These are phyloP conservation scores for Stygiomarasmius scandens DNA, from an alignment of 1,284 basidiomycete genomes.

Conservation along the genomic window DNA sequence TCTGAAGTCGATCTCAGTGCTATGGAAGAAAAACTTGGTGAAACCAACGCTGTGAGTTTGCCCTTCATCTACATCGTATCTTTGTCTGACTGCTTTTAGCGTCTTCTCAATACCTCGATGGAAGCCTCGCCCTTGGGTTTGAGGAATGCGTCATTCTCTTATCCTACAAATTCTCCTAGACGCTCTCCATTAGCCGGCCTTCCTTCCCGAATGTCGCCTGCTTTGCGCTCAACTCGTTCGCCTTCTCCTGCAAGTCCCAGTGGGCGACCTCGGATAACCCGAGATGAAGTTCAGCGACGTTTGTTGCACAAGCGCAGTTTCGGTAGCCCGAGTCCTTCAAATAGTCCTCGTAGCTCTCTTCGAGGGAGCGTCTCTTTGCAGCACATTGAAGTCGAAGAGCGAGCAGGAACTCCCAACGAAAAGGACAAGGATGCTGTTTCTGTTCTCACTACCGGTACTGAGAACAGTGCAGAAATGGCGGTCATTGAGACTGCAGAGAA, in stretches of 20 bases:
- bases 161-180: slow-evolving; percentile 1
- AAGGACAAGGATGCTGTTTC: slow-evolving; percentile 29
- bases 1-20: slow-evolving; percentile 14
- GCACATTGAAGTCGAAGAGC: not conserved
- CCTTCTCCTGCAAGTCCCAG: slow-evolving; percentile 18
- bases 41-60: slow-evolving; percentile 9
- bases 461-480: slow-evolving; percentile 49
- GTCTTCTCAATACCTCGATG: slow-evolving; percentile 12
- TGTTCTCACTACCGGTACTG: slow-evolving; percentile 39
- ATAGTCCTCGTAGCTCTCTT: slow-evolving; percentile 29
- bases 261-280: slow-evolving; percentile 47
- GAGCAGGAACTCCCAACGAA: slow-evolving; percentile 8
- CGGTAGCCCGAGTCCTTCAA: slow-evolving; percentile 35
- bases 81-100: slow-evolving; percentile 1
- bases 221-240: slow-evolving; percentile 27
- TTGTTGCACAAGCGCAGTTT: slow-evolving; percentile 46
- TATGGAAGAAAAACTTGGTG: slow-evolving; percentile 9
- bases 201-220: slow-evolving; percentile 24
- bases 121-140: slow-evolving; percentile 8
- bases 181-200: slow-evolving; percentile 9
- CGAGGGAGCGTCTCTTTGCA: slow-evolving; percentile 21
- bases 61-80: not conserved
- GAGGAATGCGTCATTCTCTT: slow-evolving; percentile 12
- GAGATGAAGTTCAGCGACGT: slow-evolving; percentile 55
- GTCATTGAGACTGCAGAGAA: slow-evolving; percentile 48